Conservation (phyloP, 805 yeast genomes). For the Phaffomyces opuntiae region DNA sequence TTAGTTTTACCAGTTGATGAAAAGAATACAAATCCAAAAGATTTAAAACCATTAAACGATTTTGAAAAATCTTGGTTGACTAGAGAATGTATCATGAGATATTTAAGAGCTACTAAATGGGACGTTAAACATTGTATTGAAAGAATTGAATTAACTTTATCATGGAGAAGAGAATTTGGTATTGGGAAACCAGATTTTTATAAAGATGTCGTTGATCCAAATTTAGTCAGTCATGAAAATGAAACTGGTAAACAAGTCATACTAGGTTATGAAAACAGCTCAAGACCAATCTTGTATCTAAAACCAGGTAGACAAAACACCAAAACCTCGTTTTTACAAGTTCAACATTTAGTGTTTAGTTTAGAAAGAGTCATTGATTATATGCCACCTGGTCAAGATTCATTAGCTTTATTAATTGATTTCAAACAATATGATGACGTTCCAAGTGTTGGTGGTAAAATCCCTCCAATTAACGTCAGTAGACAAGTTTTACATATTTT, state of each 20-base stretch:
- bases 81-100: conserved; percentile 83
- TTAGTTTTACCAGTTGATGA: conserved; percentile 29
- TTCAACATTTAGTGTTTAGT: conserved; percentile 92
- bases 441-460: conserved; percentile 49
- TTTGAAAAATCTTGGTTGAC: conserved; percentile 90
- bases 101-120: conserved; percentile 94
- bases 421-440: conserved; percentile 65
- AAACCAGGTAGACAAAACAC: conserved; percentile 97
- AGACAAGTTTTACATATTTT: conserved; percentile 88
- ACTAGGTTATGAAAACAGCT: conserved; percentile 82
- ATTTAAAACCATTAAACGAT: conserved; percentile 37
- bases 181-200: conserved; percentile 33
- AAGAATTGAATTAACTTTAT: conserved; percentile 68
- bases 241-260: conserved; percentile 91
- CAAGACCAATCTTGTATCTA: conserved; percentile 87
- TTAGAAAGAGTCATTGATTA: conserved; percentile 86
- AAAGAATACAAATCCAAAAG: conserved; percentile 24
- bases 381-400: conserved; percentile 97
- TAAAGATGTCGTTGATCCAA: conserved; percentile 49
- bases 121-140: conserved; percentile 57
- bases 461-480: conserved; percentile 86
- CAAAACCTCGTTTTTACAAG: conserved; percentile 81
- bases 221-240: conserved; percentile 56
- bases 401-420: conserved; percentile 84
- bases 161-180: conserved; percentile 95